Conservation (phyloP, 768 basidiomycete genomes). For the Botryobasidium botryosum region DNA sequence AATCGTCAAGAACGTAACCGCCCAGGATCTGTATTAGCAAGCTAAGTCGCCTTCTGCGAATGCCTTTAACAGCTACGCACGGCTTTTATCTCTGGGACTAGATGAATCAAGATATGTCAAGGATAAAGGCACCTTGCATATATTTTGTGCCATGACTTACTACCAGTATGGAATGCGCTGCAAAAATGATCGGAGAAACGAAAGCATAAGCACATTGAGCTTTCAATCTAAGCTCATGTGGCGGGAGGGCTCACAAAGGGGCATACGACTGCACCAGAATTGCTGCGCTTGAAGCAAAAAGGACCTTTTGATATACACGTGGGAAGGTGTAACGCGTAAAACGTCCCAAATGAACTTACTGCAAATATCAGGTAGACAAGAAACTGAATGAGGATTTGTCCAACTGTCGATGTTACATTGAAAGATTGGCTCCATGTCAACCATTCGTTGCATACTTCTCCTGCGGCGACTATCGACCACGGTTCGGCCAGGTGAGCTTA, state of each 20-base stretch:
- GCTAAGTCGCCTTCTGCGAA: neutral
- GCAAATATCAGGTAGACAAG: conserved; percentile 46
- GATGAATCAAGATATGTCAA: neutral
- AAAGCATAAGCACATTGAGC: neutral
- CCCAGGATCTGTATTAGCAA: conserved; percentile 39
- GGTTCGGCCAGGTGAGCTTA: too few species aligned
- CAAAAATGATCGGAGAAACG: conserved; percentile 1
- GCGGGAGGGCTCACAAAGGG: conserved; percentile 36
- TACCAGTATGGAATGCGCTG: conserved; percentile 67
- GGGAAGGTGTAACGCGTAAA: too few species aligned
- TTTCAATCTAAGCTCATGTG: neutral
- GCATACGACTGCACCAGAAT: conserved; percentile 47
- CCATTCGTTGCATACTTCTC: conserved; percentile 52
- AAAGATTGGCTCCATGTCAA: conserved; percentile 48
- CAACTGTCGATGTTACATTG: conserved; percentile 35
- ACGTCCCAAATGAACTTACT: conserved; percentile 31
- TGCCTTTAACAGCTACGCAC: conserved; percentile 24
- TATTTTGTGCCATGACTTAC: conserved; percentile 38
- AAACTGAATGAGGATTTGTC: conserved; percentile 45
- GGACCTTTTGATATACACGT: too few species aligned
- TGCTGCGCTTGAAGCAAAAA: conserved; percentile 46
- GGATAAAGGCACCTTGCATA: conserved; percentile 1
- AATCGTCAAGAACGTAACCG: conserved; percentile 75
- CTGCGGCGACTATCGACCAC: too few species aligned
- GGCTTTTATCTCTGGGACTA: conserved; percentile 68